Evolutionary conservation across 2,329 filamentous ascomycete genomes (phyloP).

Genomic region (Arthrobotrys iridis): DNA sequence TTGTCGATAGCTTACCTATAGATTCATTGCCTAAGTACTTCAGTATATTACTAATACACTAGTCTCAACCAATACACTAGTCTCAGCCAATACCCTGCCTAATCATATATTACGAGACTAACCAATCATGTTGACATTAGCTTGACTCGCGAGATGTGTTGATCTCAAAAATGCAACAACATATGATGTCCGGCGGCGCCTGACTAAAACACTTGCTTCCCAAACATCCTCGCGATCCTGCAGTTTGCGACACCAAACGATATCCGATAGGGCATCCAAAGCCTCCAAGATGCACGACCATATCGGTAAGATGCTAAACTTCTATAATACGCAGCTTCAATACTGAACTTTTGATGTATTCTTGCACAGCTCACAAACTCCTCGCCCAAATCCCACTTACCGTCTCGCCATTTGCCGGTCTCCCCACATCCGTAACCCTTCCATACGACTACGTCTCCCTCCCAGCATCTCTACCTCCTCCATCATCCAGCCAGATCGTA

Average conservation of each 20-base stretch:
- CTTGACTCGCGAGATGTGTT: background rate
- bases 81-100: too few relatives aligned
- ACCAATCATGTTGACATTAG: too few relatives aligned
- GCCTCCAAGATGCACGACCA: constrained; percentile 29
- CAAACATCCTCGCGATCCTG: background rate
- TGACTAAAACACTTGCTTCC: background rate
- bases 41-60: too few relatives aligned
- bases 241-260: background rate
- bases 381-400: constrained; percentile 92
- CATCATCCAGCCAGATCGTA: constrained; percentile 74
- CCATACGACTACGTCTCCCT: constrained; percentile 95
- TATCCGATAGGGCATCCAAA: background rate
- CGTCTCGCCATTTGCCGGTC: constrained; percentile 90
- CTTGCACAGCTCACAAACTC: constrained; percentile 74
- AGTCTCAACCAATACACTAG: too few relatives aligned
- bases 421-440: constrained; percentile 87
- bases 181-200: too few relatives aligned
- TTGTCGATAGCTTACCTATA: too few relatives aligned
- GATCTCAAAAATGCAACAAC: background rate
- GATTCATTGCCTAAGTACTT: too few relatives aligned
- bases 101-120: too few relatives aligned
- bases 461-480: constrained; percentile 83
- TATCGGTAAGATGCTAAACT: constrained; percentile 2
- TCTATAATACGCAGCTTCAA: too few relatives aligned
- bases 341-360: too few relatives aligned